Evolutionary conservation across 116 monocot species (phyloP), one percentile per base, ranked within the genome.

Genomic region (Papilionanthe hybrid): DNA sequence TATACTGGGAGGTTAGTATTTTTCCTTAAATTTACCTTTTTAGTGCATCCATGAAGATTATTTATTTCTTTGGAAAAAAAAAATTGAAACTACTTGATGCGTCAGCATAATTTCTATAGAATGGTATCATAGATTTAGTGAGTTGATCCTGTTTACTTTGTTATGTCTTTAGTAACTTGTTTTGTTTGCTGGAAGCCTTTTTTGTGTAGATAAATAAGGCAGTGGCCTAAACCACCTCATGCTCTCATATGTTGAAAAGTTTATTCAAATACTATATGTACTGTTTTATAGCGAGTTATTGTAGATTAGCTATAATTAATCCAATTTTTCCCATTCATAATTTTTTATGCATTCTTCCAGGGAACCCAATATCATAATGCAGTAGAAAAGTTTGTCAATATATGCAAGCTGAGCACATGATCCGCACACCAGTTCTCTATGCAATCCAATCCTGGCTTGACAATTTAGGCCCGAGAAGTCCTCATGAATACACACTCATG

Each of bases 1-100:
- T 99, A 49, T 99, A 94, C 65, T 99, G 98, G 98, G 98, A 99
- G 95, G 98, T 98, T 87, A 56, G 73, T 43, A 20, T 69, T 32
- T 49, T 53, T 53, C 53, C 17, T 53, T 10, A 45, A 45, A 17
- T 53, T 13, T 4, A 53, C 17, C 15, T 53, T 17, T 53, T 53
- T 53, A 15, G 53, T 53, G 53, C 13, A 15, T 13, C 53, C 17
- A 15, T 4, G 53, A 53, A 15, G 15, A 3, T 53, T 53, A 53
- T 53, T 53, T 53, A 53, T 53, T 53, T 53, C 53, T 17, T 15
- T 15, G 17, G 17, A 17, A 15, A 53, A 17, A 15, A 53, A 49
- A 49, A 49, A 49, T 49, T 49, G 13, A 13, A 49, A 49, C 10
- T 49, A 13, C 49, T 49, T 10, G 49, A 9, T 49, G 49, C 13